Base-by-base conservation (phyloP, 495 filamentous ascomycete species). In the Oidiodendron maius region DNA sequence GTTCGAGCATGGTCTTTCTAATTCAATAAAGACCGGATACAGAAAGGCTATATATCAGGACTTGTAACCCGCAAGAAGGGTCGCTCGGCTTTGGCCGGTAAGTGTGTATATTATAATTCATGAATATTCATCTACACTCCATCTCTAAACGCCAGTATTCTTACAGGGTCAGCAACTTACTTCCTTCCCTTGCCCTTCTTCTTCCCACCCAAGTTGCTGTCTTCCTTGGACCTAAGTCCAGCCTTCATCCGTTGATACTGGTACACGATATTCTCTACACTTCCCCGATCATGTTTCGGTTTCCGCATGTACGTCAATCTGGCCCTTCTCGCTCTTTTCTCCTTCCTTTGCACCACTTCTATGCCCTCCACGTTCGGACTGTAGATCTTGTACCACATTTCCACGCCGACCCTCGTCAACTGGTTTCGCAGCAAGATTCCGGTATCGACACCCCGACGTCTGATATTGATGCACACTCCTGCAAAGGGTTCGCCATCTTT, bases 331-430 rank as follows among this genome's bases (percentile, higher is more conserved):
- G 87, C 86, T 66, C 88, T 78, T 82, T 86, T 90, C 65, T 75
- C 72, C 46, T 75, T 75, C 44, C 91, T 75, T 80, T 95, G 84
- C 65, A 97, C 86, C 54, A 99, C 83, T 71, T 99, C 94, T 59
- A 99, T 86, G 48, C 87, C 87, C 58, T 85, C 77, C 41, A 97
- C 83, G 63, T 86, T 87, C 51, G 90, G 90, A 53, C 76, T 83
- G 71, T 89, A 97, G 42, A 95, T 71, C 77, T 97, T 99, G 62
- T 83, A 87, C 78, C 88, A 96, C 88, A 96, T 90, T 79, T 99
- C 93, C n/a, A 96, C 89, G 39, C 88, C 87, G 4, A 93, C 78
- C 45, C 84, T 75, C 36, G 81, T 83, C 45, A 99, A 64, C 54
- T 91, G 79, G 58, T 89, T 91, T 21, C 93, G 75, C 44, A 99